Base-by-base conservation (phyloP, 1,284 basidiomycete genomes). In the Moniliophthora roreri region DNA sequence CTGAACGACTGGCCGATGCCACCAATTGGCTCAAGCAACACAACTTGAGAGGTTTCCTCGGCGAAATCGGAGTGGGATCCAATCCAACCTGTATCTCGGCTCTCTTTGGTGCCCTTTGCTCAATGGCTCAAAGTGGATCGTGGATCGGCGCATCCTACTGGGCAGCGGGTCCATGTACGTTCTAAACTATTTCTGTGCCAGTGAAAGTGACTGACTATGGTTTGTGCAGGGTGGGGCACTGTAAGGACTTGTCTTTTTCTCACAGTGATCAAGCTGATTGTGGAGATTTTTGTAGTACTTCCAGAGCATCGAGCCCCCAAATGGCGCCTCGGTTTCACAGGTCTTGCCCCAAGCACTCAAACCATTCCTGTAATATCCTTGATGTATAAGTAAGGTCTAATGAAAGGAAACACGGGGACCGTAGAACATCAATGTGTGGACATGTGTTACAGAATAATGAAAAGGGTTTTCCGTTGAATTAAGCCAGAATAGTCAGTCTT, bases 261-360 rank as follows among this genome's bases (percentile, higher is more conserved):
- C 36, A 51, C 10, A 23, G 16, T 3, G 16, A 23, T 16, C 39
- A 36, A 34, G 26, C 24, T 41, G 40, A 41, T 26, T 49, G 24
- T 55, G 58, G 39, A 39, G 60, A 50, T 46, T 39, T 20, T 40
- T 34, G 53, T 57, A 81, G 78, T 84, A 84, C 73, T 84, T 71
- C 77, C 75, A 77, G 70, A 82, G 79, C 38, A 83, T 84, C 56
- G 82, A 85, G 68, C 83, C 82, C 9, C 82, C 82, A 48, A 80
- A 60, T 62, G 83, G 83, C 51, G 59, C 76, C 48, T 69, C 82
- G 4, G 70, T 84, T 58, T 49, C 81, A 4, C 63, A 69, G 48
- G 76, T 84, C 53, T 70, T 84, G 53, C 82, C 83, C 16, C 75
- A 83, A 64, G 81, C 81, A 20, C 72, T 84, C 46, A 65, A 71